Evolutionary conservation across 306 rosid genomes (phyloP).

Genomic region (Abrus pulchellus): DNA sequence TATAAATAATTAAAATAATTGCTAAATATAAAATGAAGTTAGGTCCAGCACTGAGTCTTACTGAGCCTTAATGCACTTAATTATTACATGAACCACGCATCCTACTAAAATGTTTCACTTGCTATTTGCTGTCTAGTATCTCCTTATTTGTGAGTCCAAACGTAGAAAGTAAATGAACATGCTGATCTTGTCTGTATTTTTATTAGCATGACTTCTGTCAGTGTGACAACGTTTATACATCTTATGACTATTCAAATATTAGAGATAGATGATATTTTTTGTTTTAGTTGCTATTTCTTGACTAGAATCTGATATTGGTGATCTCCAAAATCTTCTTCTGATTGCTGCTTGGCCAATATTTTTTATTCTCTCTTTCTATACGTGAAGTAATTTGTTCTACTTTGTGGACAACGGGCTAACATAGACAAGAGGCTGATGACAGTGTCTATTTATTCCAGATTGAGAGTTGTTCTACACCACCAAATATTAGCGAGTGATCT

Average conservation of each 20-base stretch:
- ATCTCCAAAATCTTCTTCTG: conserved; percentile 10
- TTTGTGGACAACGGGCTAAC: background rate
- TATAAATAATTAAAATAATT: conserved; percentile 27
- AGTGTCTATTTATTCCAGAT: conserved; percentile 55
- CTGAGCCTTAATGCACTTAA: conserved; percentile 18
- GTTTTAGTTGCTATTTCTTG: too few species aligned
- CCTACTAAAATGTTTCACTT: conserved; percentile 19
- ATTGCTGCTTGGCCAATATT: background rate
- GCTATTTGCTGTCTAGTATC: background rate
- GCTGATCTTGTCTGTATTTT: conserved; percentile 27
- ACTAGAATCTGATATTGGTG: background rate
- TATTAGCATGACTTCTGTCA: background rate
- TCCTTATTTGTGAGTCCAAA: conserved; percentile 18
- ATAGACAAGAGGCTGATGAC: conserved; percentile 27
- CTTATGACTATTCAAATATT: background rate
- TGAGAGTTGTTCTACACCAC: conserved; percentile 89
- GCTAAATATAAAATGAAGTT: conserved; percentile 13
- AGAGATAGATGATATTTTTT: background rate
- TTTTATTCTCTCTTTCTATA: background rate
- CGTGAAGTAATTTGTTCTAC: conserved; percentile 14
- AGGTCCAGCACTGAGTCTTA: background rate
- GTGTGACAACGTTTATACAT: background rate
- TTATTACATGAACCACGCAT: background rate
- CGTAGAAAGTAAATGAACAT: conserved; percentile 6
- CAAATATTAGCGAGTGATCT: conserved; percentile 81